Percentiles rank a stretch among this genome's conserved stretches.
These are phyloP conservation scores for Glycine soja DNA, from an alignment of 306 rosid species.

Conservation along the genomic window DNA sequence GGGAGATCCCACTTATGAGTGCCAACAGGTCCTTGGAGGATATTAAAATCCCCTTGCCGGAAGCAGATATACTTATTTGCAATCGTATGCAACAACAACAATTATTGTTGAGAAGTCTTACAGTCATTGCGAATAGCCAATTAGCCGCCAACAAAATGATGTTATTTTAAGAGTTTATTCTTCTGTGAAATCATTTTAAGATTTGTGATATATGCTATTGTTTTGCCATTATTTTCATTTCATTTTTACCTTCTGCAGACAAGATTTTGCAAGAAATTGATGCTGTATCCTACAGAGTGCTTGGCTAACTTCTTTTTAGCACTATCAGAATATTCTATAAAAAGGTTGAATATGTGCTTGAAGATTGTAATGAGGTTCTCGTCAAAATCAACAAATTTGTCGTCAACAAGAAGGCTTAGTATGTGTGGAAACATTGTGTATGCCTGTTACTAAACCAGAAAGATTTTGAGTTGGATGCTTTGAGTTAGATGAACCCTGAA, in stretches of 20 bases:
- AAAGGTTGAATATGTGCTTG: slow-evolving; percentile 69
- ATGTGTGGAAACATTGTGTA: slow-evolving; percentile 46
- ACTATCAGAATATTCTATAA: slow-evolving; percentile 78
- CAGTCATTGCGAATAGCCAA: no score
- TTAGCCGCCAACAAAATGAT: no score
- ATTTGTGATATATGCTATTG: slow-evolving; percentile 7
- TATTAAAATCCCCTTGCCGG: no score
- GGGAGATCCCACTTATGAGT: no score
- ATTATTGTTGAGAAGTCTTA: no score
- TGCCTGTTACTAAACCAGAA: slow-evolving; percentile 66
- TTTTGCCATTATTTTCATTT: background rate
- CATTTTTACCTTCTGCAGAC: slow-evolving; percentile 58
- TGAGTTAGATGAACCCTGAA: no score
- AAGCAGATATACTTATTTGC: no score
- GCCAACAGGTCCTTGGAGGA: no score
- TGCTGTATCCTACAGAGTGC: slow-evolving; percentile 66
- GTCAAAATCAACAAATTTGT: slow-evolving; percentile 61
- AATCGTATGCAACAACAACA: no score
- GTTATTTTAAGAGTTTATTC: no score
- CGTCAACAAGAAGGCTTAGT: slow-evolving; percentile 44
- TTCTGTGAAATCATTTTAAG: no score
- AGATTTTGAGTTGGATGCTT: slow-evolving; percentile 75
- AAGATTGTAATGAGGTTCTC: slow-evolving; percentile 70
- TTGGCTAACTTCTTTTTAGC: slow-evolving; percentile 89
- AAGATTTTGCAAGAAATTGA: slow-evolving; percentile 71